phyloP scores from a whole-genome alignment of 345 rosid species.

The Melaleuca alternifolia region DNA sequence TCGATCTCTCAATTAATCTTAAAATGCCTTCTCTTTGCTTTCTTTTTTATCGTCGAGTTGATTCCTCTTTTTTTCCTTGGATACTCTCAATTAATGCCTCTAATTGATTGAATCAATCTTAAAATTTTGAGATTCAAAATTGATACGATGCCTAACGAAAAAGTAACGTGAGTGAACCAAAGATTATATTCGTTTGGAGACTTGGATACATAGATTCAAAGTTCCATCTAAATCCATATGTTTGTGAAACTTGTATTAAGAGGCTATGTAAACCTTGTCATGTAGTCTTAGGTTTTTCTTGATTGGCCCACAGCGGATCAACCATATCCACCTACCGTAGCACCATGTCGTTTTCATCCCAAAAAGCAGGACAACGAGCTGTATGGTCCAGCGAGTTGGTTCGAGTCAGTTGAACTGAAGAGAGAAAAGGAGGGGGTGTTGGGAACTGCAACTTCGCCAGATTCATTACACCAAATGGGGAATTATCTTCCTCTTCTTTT shows the following conservation, averaged over 20 bases:
- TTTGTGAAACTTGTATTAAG: not conserved
- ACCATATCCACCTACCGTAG: not conserved
- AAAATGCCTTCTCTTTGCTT: rapidly evolving
- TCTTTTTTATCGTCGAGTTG: too few relatives aligned
- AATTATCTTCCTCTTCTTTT: not conserved
- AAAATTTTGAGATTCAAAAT: not conserved
- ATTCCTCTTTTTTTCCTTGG: too few relatives aligned
- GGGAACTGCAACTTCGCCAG: not conserved
- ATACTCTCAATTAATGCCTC: too few relatives aligned
- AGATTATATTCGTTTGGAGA: not conserved
- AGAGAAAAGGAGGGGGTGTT: not conserved
- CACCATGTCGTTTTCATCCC: not conserved
- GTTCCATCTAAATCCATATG: too few relatives aligned
- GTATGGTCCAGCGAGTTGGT: not conserved
- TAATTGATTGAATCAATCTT: too few relatives aligned
- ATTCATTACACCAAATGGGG: not conserved
- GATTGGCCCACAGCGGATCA: not conserved
- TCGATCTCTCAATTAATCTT: not conserved
- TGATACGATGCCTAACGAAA: too few relatives aligned
- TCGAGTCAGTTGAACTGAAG: not conserved
- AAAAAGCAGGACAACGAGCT: not conserved
- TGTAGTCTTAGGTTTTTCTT: not conserved
- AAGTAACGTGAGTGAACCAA: not conserved
- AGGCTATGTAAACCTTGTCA: not conserved
- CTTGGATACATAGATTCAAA: too few relatives aligned